Percentiles rank a stretch among this genome's conserved stretches.
phyloP scores from a whole-genome alignment of 1,139 yeast genomes.

The Protomyces arabidopsidicola region DNA sequence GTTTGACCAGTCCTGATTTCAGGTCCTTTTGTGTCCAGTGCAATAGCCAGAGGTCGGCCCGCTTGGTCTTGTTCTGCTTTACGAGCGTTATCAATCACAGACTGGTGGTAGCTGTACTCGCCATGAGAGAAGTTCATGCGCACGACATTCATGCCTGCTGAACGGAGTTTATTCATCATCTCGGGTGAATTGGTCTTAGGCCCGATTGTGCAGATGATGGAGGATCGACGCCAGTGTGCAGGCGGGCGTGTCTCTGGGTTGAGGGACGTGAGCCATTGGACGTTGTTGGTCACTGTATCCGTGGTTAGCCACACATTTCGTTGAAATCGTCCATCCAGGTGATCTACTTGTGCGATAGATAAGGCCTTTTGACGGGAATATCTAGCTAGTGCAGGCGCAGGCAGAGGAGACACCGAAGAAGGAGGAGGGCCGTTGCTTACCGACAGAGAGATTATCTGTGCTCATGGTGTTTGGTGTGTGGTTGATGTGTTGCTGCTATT shows the following conservation, averaged over 20 bases:
- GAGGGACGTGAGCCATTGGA: conserved; percentile 79
- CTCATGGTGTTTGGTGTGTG: neutral
- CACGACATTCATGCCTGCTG: conserved; percentile 94
- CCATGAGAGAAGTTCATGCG: conserved; percentile 99
- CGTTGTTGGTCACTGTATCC: conserved; percentile 20
- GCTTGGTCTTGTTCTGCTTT: conserved; percentile 83
- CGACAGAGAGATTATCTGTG: neutral
- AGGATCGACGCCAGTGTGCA: conserved; percentile 82
- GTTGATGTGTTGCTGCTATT: too few species aligned
- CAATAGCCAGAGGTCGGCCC: conserved; percentile 97
- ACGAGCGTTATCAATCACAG: conserved; percentile 92
- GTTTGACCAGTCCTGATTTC: conserved; percentile 99
- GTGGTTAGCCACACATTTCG: neutral
- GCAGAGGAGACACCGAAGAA: neutral
- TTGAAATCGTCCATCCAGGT: too few species aligned
- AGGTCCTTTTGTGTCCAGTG: conserved; percentile 98
- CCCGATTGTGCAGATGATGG: conserved; percentile 96
- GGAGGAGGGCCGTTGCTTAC: neutral
- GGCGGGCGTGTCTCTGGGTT: conserved; percentile 76
- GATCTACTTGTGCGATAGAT: too few species aligned
- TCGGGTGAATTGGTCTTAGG: conserved; percentile 95
- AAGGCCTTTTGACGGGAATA: too few species aligned
- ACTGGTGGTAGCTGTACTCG: conserved; percentile 88
- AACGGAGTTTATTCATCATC: conserved; percentile 77
- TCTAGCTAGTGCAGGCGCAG: neutral